These are phyloP conservation scores for Rutstroemia sp. DNA, from an alignment of 2,329 filamentous ascomycete genomes.

Conservation along the genomic window DNA sequence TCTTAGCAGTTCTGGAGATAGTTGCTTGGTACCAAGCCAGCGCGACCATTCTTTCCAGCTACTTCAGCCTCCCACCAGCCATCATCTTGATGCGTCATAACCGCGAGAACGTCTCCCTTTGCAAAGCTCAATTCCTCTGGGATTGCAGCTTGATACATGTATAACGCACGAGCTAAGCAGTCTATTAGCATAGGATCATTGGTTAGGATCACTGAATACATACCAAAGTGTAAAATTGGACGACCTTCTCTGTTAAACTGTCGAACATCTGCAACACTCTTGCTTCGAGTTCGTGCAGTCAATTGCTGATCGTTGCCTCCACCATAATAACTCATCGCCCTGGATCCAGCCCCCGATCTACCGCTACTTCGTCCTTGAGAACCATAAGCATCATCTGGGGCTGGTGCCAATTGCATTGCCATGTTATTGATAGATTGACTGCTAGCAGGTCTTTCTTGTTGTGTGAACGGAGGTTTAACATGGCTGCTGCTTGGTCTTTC, in stretches of 20 bases:
- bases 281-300: constrained; percentile 54
- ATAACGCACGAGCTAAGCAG: constrained; percentile 74
- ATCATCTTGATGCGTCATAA: constrained; percentile 88
- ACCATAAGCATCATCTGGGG: constrained; percentile 49
- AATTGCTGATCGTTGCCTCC: constrained; percentile 29
- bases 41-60: constrained; percentile 54
- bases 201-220: constrained; percentile 36
- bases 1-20: constrained; percentile 41
- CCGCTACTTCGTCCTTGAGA: constrained; percentile 44
- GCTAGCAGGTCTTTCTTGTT: constrained; percentile 8
- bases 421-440: constrained; percentile 35
- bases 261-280: constrained; percentile 76
- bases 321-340: constrained; percentile 48
- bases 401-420: constrained; percentile 59
- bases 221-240: constrained; percentile 89
- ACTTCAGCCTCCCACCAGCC: constrained; percentile 99
- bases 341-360: constrained; percentile 40
- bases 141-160: constrained; percentile 90
- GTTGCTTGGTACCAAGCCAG: constrained; percentile 62
- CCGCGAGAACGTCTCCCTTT: constrained; percentile 86
- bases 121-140: constrained; percentile 88
- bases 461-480: constrained; percentile 22
- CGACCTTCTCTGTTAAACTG: constrained; percentile 82
- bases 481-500: constrained; percentile 44
- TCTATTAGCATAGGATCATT: constrained; percentile 17